Percentiles rank a stretch among this genome's conserved stretches.
Evolutionary conservation across 441 rosid genomes (phyloP).

Genomic region (Capsella rubella): DNA sequence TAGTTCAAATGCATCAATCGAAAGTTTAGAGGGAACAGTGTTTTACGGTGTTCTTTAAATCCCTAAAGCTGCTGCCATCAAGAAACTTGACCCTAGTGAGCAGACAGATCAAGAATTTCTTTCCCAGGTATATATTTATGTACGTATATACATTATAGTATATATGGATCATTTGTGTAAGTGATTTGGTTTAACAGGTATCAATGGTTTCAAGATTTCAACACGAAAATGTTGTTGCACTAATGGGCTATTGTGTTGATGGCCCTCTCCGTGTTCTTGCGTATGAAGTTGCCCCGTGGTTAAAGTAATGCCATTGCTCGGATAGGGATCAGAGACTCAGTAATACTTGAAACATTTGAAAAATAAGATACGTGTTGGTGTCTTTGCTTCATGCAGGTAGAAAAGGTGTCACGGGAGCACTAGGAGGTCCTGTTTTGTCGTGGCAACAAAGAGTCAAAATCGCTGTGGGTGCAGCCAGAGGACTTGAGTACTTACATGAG

Average conservation of each 20-base stretch:
- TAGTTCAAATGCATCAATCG: conserved; percentile 51
- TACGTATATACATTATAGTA: not conserved
- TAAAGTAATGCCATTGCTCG: conserved; percentile 1
- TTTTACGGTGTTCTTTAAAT: conserved; percentile 56
- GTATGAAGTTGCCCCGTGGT: conserved; percentile 54
- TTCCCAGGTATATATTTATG: conserved; percentile 51
- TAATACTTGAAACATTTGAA: conserved; percentile 4
- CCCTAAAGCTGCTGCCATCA: conserved; percentile 58
- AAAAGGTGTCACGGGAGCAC: conserved; percentile 56
- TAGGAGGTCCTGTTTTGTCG: conserved; percentile 53
- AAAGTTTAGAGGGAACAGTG: conserved; percentile 63
- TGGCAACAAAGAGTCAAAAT: conserved; percentile 62
- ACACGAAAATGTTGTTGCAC: conserved; percentile 61
- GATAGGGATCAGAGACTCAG: not conserved
- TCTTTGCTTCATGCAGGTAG: conserved; percentile 40
- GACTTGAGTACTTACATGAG: conserved; percentile 62
- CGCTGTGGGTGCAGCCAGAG: conserved; percentile 56
- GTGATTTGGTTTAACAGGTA: conserved; percentile 40
- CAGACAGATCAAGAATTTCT: conserved; percentile 61
- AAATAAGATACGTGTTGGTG: not conserved
- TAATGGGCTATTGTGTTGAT: conserved; percentile 59
- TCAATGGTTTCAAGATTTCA: conserved; percentile 65
- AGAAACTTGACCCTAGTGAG: conserved; percentile 64
- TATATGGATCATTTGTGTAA: too few relatives aligned
- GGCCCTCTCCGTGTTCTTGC: conserved; percentile 60